Evolutionary conservation across 257 asterid genomes (phyloP), one percentile per base, ranked within the genome.

Genomic region (Nicotiana benthamiana): DNA sequence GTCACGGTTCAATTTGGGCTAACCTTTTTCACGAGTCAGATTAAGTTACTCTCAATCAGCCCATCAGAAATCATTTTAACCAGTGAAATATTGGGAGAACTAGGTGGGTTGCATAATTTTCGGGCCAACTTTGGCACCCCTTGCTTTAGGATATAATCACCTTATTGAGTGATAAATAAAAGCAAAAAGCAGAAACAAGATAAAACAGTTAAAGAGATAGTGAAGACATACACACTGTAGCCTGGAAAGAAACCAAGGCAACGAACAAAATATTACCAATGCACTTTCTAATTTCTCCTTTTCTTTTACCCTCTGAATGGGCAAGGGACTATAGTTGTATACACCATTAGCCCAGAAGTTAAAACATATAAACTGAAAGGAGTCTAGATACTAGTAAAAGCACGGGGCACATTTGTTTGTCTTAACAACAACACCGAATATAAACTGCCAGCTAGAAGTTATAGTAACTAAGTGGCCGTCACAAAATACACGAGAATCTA

Each of bases 401-500:
- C 59, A 43, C 26, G 6, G 17, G 20, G 17, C 46, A 46, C 62
- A 43, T 22, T 75, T 60, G 32, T n/a, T 34, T 56, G 59, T 59
- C 57, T 75, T 59, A 60, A 70, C 77, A 51, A 12, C 27, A 24
- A 8, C 43, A 59, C 56, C 59, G 27, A 67, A 20, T 53, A 81
- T 46, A 24, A 77, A 51, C 17, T 68, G 28, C 24, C 53, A 17
- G 53, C 68, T 65, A 40, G 36, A 43, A 70, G 30, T 43, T 51
- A 32, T 30, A 56, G 53, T 26, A 51, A 46, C 82, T 40, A 61
- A 65, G 79, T 63, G 10, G 16, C 75, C 59, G 52, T 65, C 32
- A 51, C 66, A 75, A 80, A 54, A 76, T 68, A 76, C 79, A 51
- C 79, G 7, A 62, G 13, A 10, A 77, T 54, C 81, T 81, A 40